Evolutionary conservation across 805 yeast genomes (phyloP).

Genomic region (Candida broadrunensis): DNA sequence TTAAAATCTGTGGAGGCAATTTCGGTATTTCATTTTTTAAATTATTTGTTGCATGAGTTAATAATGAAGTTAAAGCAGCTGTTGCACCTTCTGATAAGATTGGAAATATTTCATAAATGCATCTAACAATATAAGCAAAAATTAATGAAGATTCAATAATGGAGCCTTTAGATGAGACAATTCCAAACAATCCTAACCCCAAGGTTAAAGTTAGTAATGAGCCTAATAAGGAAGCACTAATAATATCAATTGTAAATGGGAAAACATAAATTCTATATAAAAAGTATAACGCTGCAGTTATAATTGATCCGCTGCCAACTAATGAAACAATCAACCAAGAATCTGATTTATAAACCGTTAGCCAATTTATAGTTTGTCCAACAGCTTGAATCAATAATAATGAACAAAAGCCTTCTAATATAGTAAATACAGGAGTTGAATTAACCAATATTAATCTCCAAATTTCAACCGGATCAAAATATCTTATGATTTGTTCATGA

Average conservation of each 20-base stretch:
- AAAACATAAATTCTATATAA: constrained; percentile 79
- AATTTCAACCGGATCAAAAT: constrained; percentile 37
- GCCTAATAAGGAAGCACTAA: constrained; percentile 82
- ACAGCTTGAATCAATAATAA: constrained; percentile 87
- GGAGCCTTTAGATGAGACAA: constrained; percentile 79
- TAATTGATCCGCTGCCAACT: constrained; percentile 66
- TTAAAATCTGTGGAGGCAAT: constrained; percentile 34
- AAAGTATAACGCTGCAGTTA: constrained; percentile 75
- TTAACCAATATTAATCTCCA: constrained; percentile 75
- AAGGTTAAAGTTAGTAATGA: constrained; percentile 75
- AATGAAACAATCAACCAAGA: constrained; percentile 76
- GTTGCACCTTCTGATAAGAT: constrained; percentile 61
- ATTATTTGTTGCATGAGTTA: constrained; percentile 32
- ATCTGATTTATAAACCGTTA: constrained; percentile 62
- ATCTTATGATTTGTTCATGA: neutral
- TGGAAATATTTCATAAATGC: constrained; percentile 90
- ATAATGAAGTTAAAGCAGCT: constrained; percentile 25
- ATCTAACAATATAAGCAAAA: constrained; percentile 87
- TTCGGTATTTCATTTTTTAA: constrained; percentile 32
- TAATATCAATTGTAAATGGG: constrained; percentile 64
- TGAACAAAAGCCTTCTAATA: constrained; percentile 91
- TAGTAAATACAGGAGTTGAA: constrained; percentile 85
- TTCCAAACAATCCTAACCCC: constrained; percentile 78
- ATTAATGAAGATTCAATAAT: constrained; percentile 85
- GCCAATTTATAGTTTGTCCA: constrained; percentile 77